These are phyloP conservation scores for Pichia sporocuriosa DNA, from an alignment of 805 yeast genomes.

Conservation along the genomic window DNA sequence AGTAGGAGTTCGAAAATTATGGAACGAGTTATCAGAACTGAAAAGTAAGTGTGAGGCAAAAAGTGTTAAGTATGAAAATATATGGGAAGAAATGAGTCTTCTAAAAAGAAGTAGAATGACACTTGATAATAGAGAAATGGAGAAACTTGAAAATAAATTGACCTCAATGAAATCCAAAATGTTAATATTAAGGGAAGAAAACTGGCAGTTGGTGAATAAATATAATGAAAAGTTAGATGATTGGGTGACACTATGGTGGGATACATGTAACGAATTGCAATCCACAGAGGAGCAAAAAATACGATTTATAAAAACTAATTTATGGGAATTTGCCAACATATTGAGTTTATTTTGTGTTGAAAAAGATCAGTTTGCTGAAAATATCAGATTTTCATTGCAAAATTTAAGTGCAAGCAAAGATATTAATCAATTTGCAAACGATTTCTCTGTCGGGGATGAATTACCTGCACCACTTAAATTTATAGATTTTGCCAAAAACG, in stretches of 20 bases:
- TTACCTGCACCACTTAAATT: slow-evolving; percentile 56
- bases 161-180: slow-evolving; percentile 40
- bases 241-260: slow-evolving; percentile 70
- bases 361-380: slow-evolving; percentile 72
- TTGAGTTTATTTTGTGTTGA: slow-evolving; percentile 71
- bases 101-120: slow-evolving; percentile 56
- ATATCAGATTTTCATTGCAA: slow-evolving; percentile 60
- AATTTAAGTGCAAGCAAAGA: slow-evolving; percentile 59
- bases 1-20: slow-evolving; percentile 35
- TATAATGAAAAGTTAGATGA: slow-evolving; percentile 51
- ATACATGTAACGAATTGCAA: slow-evolving; percentile 56
- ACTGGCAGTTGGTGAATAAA: slow-evolving; percentile 46
- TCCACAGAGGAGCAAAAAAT: slow-evolving; percentile 66
- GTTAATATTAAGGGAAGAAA: slow-evolving; percentile 43
- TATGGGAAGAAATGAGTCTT: slow-evolving; percentile 52
- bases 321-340: slow-evolving; percentile 75
- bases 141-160: slow-evolving; percentile 49
- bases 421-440: slow-evolving; percentile 43
- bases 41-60: slow-evolving; percentile 32
- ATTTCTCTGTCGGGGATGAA: slow-evolving; percentile 58
- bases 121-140: slow-evolving; percentile 68
- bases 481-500: slow-evolving; percentile 45
- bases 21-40: slow-evolving; percentile 21
- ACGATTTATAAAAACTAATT: slow-evolving; percentile 57
- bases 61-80: slow-evolving; percentile 47